phyloP scores from a whole-genome alignment of 2,329 filamentous ascomycete genomes.

The Verticillium dahliae region DNA sequence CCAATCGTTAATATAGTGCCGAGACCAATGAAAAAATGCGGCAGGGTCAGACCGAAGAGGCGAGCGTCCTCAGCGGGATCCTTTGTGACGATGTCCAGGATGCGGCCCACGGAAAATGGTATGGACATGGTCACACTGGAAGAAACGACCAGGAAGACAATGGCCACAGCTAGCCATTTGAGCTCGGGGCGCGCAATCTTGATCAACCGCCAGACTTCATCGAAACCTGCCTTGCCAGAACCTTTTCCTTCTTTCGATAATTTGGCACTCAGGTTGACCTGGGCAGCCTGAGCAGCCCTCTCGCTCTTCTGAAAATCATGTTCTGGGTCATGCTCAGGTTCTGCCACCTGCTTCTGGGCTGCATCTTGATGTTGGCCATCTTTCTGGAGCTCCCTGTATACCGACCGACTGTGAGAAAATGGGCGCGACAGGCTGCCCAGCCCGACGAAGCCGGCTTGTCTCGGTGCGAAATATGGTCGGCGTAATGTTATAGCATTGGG shows the following conservation, averaged over 20 bases:
- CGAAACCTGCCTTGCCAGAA: conserved; percentile 52
- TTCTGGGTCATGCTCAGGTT: conserved; percentile 33
- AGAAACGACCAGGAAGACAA: conserved; percentile 79
- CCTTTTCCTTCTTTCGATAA: conserved; percentile 74
- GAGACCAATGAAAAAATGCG: conserved; percentile 82
- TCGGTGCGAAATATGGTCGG: neutral
- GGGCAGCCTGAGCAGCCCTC: conserved; percentile 77
- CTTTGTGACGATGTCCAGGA: conserved; percentile 85
- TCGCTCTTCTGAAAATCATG: conserved; percentile 61
- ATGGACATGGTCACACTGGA: conserved; percentile 94
- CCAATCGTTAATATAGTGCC: conserved; percentile 72
- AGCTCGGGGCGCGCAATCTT: conserved; percentile 84
- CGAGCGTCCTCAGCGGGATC: conserved; percentile 56
- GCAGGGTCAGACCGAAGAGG: conserved; percentile 77
- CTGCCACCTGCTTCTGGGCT: neutral
- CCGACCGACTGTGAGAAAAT: conserved; percentile 20
- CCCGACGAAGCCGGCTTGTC: neutral
- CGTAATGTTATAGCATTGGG: neutral
- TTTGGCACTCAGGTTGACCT: conserved; percentile 83
- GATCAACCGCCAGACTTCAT: conserved; percentile 80
- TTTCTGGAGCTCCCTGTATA: conserved; percentile 14
- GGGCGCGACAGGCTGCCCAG: conserved; percentile 13
- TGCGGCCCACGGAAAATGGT: conserved; percentile 92
- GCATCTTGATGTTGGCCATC: neutral
- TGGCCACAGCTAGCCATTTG: conserved; percentile 69